phyloP scores from a whole-genome alignment of 2,329 filamentous ascomycete genomes.

The Claviceps maximensis region DNA sequence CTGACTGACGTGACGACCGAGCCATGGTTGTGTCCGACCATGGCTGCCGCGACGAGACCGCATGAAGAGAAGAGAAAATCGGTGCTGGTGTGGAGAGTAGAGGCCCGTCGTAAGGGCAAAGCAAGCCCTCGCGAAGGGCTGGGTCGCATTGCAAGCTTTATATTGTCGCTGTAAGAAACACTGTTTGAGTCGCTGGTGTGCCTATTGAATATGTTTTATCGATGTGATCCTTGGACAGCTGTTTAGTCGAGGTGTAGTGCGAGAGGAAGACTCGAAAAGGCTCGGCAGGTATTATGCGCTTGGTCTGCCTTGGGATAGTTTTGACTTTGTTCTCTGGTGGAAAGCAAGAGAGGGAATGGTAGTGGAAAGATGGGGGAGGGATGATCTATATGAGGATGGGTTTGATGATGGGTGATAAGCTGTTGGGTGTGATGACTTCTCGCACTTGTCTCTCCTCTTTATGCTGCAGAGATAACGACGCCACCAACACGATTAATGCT shows the following conservation, averaged over 20 bases:
- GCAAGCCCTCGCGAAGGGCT: constrained; percentile 12
- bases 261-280: not conserved
- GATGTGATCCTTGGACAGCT: not conserved
- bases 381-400: not conserved
- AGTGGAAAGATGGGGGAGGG: not conserved
- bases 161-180: not conserved
- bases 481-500: not conserved
- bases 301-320: not conserved
- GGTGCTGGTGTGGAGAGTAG: not conserved
- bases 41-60: constrained; percentile 1
- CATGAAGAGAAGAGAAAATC: not conserved
- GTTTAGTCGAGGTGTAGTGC: not conserved
- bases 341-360: not conserved
- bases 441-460: not conserved
- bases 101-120: constrained; percentile 6
- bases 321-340: not conserved
- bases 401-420: no score
- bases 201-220: not conserved
- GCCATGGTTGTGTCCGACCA: constrained; percentile 1
- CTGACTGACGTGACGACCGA: not conserved
- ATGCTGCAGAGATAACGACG: not conserved
- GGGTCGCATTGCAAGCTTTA: constrained; percentile 12
- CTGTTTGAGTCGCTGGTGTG: not conserved
- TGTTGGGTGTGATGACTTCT: not conserved
- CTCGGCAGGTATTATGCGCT: not conserved